Percentiles rank a stretch among this genome's conserved stretches.
Evolutionary conservation across 202 grass and related monocot genomes (phyloP).

Genomic region (Elaeis oleifera): DNA sequence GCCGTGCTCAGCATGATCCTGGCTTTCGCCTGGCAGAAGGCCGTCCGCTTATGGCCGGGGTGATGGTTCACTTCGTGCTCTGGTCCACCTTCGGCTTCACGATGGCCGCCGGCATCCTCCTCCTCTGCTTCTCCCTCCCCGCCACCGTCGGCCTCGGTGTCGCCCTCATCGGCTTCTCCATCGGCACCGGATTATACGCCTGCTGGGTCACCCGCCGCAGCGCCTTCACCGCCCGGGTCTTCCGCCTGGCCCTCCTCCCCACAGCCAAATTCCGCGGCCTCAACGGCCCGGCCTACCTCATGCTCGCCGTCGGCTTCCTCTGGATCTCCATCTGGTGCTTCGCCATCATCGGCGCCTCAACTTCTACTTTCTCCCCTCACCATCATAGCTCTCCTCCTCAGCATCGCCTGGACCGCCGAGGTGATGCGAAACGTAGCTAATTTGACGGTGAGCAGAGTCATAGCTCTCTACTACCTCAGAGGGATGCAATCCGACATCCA

Average conservation of each 20-base stretch:
- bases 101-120: slow-evolving; percentile 55
- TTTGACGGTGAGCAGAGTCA: slow-evolving; percentile 78
- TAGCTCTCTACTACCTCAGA: slow-evolving; percentile 93
- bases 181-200: slow-evolving; percentile 69
- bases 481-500: slow-evolving; percentile 88
- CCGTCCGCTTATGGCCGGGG: slow-evolving; percentile 55
- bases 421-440: slow-evolving; percentile 99
- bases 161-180: slow-evolving; percentile 78
- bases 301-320: slow-evolving; percentile 68
- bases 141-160: slow-evolving; percentile 62
- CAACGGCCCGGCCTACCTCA: slow-evolving; percentile 81
- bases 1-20: slow-evolving; percentile 64
- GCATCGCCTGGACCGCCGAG: slow-evolving; percentile 84
- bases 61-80: slow-evolving; percentile 73
- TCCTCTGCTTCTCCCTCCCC: slow-evolving; percentile 77
- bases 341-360: slow-evolving; percentile 75
- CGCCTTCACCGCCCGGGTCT: slow-evolving; percentile 51
- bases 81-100: slow-evolving; percentile 75
- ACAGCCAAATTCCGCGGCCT: slow-evolving; percentile 64
- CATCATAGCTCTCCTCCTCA: slow-evolving; percentile 59
- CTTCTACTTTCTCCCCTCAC: slow-evolving; percentile 68
- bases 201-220: slow-evolving; percentile 78
- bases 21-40: slow-evolving; percentile 92
- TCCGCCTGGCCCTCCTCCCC: slow-evolving; percentile 46
- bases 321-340: slow-evolving; percentile 91